Percentiles rank a stretch among this genome's conserved stretches.
These are phyloP conservation scores for Triticum urartu DNA, from an alignment of 176 grass and related monocot genomes.

Conservation along the genomic window DNA sequence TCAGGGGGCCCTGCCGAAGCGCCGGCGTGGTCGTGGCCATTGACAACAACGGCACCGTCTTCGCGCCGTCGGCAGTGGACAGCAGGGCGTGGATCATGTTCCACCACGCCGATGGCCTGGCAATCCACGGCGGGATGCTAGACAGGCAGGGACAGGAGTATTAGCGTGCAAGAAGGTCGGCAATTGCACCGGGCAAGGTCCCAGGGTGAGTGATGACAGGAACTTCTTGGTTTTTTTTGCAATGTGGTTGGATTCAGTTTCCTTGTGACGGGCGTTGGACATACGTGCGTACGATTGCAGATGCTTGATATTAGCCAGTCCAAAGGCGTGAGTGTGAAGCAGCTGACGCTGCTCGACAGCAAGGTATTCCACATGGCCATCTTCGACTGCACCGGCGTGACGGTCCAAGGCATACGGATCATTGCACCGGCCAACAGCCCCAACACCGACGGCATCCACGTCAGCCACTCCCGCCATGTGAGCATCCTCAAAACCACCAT, in stretches of 20 bases:
- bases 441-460: constrained; percentile 70
- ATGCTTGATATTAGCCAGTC: constrained; percentile 47
- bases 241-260: neutral
- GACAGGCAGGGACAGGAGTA: constrained; percentile 42
- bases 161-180: constrained; percentile 50
- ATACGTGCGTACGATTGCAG: neutral
- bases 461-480: constrained; percentile 43
- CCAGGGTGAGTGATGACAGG: constrained; percentile 30
- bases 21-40: constrained; percentile 34
- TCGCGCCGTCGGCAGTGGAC: constrained; percentile 40
- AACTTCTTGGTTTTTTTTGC: neutral
- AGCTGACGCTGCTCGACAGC: constrained; percentile 43
- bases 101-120: constrained; percentile 55
- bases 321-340: constrained; percentile 37
- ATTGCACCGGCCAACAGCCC: constrained; percentile 57
- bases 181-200: constrained; percentile 25
- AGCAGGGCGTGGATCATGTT: constrained; percentile 51
- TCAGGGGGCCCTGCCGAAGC: constrained; percentile 56
- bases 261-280: neutral
- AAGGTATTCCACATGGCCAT: constrained; percentile 57
- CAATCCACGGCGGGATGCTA: constrained; percentile 48
- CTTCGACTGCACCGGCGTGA: constrained; percentile 41
- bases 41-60: constrained; percentile 41
- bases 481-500: constrained; percentile 28
- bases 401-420: constrained; percentile 34